Percentiles rank a stretch among this genome's conserved stretches.
Evolutionary conservation across 176 grass and related monocot genomes (phyloP).

Genomic region (Ensete ventricosum): DNA sequence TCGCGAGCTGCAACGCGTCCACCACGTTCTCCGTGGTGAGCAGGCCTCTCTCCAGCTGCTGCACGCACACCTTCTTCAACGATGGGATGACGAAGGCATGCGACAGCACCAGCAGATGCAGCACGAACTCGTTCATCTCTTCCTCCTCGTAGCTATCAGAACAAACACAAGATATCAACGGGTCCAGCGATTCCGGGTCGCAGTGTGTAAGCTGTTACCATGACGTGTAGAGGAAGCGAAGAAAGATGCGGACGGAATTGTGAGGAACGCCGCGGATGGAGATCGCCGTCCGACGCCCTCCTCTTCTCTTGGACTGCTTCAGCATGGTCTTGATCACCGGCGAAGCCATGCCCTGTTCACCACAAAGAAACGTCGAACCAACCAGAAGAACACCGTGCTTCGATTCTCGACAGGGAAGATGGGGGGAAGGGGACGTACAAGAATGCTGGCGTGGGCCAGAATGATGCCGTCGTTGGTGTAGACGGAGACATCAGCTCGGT

Average conservation of each 20-base stretch:
- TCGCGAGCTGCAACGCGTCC: constrained; percentile 59
- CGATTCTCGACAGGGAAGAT: too few species aligned
- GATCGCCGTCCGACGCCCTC: constrained; percentile 24
- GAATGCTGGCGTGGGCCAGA: constrained; percentile 32
- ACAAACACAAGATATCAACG: neutral
- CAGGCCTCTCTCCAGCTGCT: constrained; percentile 43
- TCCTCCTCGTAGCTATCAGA: constrained; percentile 51
- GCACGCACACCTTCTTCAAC: constrained; percentile 45
- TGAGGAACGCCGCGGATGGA: constrained; percentile 43
- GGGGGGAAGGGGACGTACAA: constrained; percentile 1
- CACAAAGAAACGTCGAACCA: neutral
- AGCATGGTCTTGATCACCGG: constrained; percentile 43
- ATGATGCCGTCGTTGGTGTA: constrained; percentile 24
- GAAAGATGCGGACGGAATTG: constrained; percentile 46
- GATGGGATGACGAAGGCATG: constrained; percentile 49
- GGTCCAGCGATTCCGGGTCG: neutral
- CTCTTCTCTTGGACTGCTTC: constrained; percentile 20
- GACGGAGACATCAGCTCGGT: constrained; percentile 31
- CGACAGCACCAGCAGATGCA: constrained; percentile 61
- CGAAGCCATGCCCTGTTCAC: constrained; percentile 39
- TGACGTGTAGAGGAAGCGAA: constrained; percentile 73
- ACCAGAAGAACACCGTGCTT: too few species aligned
- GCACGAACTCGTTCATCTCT: constrained; percentile 46
- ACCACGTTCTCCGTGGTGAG: constrained; percentile 67
- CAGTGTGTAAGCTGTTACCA: constrained; percentile 28